Percentiles rank a stretch among this genome's conserved stretches.
Conservation (phyloP, 352 stramenopile genomes). For the Globisporangium megalacanthum region DNA sequence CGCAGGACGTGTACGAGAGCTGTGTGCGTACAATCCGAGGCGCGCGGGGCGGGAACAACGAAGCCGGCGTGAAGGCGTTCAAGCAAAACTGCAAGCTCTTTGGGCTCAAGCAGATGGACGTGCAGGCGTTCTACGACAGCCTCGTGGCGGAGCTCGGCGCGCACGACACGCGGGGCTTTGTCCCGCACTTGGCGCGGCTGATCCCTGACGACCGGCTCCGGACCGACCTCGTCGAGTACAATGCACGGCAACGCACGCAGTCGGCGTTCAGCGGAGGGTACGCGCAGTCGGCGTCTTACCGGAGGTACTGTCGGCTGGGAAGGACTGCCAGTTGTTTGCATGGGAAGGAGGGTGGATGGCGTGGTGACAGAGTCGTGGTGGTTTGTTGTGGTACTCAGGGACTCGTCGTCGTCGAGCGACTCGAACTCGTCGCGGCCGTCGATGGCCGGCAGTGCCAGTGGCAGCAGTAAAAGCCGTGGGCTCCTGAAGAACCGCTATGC, state of each 20-base stretch:
- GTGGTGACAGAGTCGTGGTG: background rate
- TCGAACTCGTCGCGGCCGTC: conserved; percentile 17
- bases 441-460: conserved; percentile 3
- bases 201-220: conserved; percentile 76
- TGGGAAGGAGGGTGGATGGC: background rate
- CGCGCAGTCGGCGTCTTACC: conserved; percentile 34
- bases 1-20: conserved; percentile 69
- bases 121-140: conserved; percentile 53
- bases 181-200: conserved; percentile 66
- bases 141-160: conserved; percentile 61
- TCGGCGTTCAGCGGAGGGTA: background rate
- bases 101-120: conserved; percentile 54
- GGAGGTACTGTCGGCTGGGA: conserved; percentile 5
- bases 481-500: conserved; percentile 63
- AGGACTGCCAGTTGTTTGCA: conserved; percentile 26
- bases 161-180: conserved; percentile 70
- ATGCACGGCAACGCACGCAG: conserved; percentile 24
- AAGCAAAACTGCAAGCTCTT: conserved; percentile 78
- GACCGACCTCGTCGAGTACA: conserved; percentile 63
- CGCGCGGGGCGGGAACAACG: conserved; percentile 64
- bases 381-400: conserved; percentile 4
- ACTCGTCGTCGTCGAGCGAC: conserved; percentile 35
- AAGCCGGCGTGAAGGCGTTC: conserved; percentile 54
- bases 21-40: conserved; percentile 74
- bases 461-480: conserved; percentile 25